Conservation (phyloP, 2,329 filamentous ascomycete genomes). For the Aspergillus melleus region DNA sequence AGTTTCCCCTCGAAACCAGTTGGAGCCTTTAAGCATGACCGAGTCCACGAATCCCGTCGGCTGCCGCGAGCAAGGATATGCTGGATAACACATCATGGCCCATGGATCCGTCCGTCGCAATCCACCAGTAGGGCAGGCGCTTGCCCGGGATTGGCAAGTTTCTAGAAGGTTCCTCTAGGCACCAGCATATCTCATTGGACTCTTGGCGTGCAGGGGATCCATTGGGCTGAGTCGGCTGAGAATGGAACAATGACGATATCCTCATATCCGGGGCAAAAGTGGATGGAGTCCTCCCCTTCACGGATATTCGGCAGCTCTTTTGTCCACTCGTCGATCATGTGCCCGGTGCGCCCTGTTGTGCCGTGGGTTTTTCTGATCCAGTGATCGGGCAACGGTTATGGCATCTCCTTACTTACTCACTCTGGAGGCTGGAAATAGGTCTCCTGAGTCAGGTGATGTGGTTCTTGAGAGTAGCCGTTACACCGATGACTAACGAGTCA, state of each 20-base stretch:
- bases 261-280: not conserved
- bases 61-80: not conserved
- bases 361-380: not conserved
- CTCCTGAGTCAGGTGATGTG: too few species aligned
- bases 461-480: too few species aligned
- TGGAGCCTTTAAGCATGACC: not conserved
- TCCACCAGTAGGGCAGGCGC: not conserved
- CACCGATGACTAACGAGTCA: too few species aligned
- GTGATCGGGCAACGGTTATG: too few species aligned
- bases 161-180: slow-evolving; percentile 14
- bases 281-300: not conserved
- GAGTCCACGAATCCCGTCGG: not conserved
- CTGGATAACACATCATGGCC: not conserved
- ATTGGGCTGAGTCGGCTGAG: not conserved
- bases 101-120: not conserved
- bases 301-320: not conserved
- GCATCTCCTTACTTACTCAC: too few species aligned
- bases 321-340: not conserved
- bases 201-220: not conserved
- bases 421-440: too few species aligned
- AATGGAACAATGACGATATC: not conserved
- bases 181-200: slow-evolving; percentile 6
- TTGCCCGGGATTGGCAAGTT: slow-evolving; percentile 5
- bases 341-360: not conserved
- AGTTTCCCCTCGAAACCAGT: not conserved